Conservation (phyloP, 352 stramenopile genomes). For the Globisporangium cystogenes region DNA sequence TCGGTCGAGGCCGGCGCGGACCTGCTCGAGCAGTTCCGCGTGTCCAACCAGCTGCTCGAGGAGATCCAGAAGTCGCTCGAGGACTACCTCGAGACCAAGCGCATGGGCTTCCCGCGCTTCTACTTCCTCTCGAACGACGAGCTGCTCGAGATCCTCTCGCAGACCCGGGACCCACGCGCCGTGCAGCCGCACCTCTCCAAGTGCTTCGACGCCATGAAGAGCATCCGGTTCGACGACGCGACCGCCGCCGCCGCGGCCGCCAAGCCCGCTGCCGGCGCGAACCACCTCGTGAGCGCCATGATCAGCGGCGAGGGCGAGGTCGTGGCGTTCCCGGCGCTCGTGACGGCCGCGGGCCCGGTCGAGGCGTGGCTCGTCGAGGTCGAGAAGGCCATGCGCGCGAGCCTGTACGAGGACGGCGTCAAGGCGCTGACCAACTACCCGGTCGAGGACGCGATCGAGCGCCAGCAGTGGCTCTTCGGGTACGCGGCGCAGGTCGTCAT, state of each 20-base stretch:
- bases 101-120: constrained; percentile 89
- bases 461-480: constrained; percentile 86
- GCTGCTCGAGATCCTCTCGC: constrained; percentile 87
- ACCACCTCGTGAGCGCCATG: constrained; percentile 74
- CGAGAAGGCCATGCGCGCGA: constrained; percentile 84
- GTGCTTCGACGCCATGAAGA: constrained; percentile 93
- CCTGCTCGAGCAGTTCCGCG: constrained; percentile 78
- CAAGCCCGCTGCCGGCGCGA: constrained; percentile 19
- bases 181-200: constrained; percentile 90
- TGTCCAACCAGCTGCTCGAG: constrained; percentile 83
- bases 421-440: constrained; percentile 84
- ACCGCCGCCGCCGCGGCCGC: too few species aligned
- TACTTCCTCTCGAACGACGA: constrained; percentile 93
- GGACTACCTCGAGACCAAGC: constrained; percentile 91
- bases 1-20: constrained; percentile 69
- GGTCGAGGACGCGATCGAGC: constrained; percentile 83
- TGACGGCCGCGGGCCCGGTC: constrained; percentile 81
- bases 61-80: constrained; percentile 91
- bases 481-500: constrained; percentile 87
- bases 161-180: constrained; percentile 85
- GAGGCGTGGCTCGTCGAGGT: constrained; percentile 87
- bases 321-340: constrained; percentile 65
- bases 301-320: constrained; percentile 84
- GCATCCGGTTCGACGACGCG: constrained; percentile 83
- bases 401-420: constrained; percentile 84